Evolutionary conservation across 768 basidiomycete species (phyloP).

Genomic region (Boletus eberwhitei): DNA sequence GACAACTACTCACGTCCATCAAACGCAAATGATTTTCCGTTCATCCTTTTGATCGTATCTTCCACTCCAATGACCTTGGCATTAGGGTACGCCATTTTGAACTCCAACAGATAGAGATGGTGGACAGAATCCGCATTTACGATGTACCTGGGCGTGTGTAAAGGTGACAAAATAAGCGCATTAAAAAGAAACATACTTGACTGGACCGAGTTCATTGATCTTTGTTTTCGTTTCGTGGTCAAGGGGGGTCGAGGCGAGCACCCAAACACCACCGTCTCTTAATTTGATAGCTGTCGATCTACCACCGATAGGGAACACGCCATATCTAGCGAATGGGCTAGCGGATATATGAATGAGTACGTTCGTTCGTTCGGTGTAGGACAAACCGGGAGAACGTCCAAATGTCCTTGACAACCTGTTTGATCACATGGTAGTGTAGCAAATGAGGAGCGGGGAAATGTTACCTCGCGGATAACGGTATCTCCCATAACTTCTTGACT

Average conservation of each 20-base stretch:
- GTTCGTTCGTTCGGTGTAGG: background rate
- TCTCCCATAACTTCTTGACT: constrained; percentile 29
- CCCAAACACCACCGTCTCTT: constrained; percentile 66
- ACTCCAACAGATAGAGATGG: constrained; percentile 58
- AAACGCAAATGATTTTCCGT: constrained; percentile 50
- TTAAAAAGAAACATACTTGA: constrained; percentile 43
- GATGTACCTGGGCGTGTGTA: constrained; percentile 44
- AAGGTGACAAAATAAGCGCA: background rate
- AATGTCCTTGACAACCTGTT: constrained; percentile 48
- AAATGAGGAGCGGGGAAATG: background rate
- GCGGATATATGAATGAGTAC: constrained; percentile 6
- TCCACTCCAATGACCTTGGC: constrained; percentile 72
- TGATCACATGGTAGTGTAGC: background rate
- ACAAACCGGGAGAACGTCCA: constrained; percentile 66
- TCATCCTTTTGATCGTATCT: constrained; percentile 49
- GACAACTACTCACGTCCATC: constrained; percentile 54
- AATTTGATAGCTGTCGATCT: constrained; percentile 79
- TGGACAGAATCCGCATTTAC: constrained; percentile 57
- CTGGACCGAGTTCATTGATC: constrained; percentile 61
- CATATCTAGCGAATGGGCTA: constrained; percentile 67
- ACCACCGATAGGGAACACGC: constrained; percentile 73
- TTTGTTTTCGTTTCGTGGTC: constrained; percentile 60
- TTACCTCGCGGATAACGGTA: constrained; percentile 44
- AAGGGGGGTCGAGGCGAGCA: constrained; percentile 78
- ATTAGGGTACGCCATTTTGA: constrained; percentile 64